Evolutionary conservation across 2,329 filamentous ascomycete genomes (phyloP), one percentile per base, ranked within the genome.

Genomic region (Colletotrichum horii): DNA sequence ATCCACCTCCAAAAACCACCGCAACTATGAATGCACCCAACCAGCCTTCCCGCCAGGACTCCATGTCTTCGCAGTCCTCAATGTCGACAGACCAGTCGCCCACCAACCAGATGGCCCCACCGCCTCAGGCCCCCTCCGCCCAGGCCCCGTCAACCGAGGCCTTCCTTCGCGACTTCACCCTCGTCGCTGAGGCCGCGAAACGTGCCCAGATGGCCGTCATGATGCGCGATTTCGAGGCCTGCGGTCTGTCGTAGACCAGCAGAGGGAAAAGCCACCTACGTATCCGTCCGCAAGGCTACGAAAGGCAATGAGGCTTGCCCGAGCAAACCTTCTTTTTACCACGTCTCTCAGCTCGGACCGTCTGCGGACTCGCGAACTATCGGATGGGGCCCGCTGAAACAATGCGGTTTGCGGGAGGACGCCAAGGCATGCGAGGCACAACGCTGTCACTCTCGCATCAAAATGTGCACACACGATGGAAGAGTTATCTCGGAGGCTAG

Each of bases 111-210:
- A 66, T 73, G 70, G 65, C 55, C 66, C 76, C 64, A 76, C 79
- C 77, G 58, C 80, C 80, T 60, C 80, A 81, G 22, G 77, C 81
- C 34, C 77, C 80, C 55, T 81, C 81, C 76, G 76, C 80, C 58
- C 81, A 81, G 77, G 60, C 74, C 75, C 81, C 86, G 2, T 88
- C 88, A 16, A 88, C 89, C 67, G 90, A 91, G 70, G 78, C 85
- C 32, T 96, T 96, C 82, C 89, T 98, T 76, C 92, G 93, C 80
- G 94, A 98, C 84, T 95, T 96, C 81, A 96, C 91, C 74, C 91
- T 98, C 34, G 91, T 98, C 56, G 96, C 96, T 43, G 96, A 98
- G 87, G 96, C 96, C 3, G 96, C 96, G 58, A 98, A 98, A 86
- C 90, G 96, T 56, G 96, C 96, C 12, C 95, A 98, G 85, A 94